Base-by-base conservation (phyloP, 192 early-diverging fungal genomes). In the Podila clonocystis region DNA sequence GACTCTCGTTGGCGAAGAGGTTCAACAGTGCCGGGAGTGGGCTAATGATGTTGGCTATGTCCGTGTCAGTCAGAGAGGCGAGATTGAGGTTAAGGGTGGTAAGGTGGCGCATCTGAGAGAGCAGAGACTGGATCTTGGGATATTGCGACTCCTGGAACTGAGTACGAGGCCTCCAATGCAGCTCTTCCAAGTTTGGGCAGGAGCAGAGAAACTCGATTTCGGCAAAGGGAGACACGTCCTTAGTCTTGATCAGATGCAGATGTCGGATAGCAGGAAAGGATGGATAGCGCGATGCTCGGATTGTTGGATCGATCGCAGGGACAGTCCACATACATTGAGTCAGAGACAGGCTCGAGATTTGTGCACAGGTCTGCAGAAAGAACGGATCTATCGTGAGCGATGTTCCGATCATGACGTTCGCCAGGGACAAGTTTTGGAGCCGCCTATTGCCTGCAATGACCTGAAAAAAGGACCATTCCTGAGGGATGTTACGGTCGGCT, bases 241-340 rank as follows among this genome's bases (percentile, higher is more conserved):
- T 64, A 62, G 64, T 73, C 11, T 65, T 73, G 62, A 65, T 48
- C 12, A 73, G 28, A 3, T 20, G 49, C 15, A 73, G 52, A 19
- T 45, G 28, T 45, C 58, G 50, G 52, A 73, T 55, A 33, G 3
- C n/a, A 48, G 62, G 34, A 24, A 73, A 59, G 19, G 45, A 41
- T n/a, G 13, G 15, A 30, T n/a, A 3, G 17, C 7, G 28, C 19
- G 36, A 20, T 20, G 34, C 17, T 12, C 28, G 57, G 17, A 28
- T 24, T 58, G 57, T 13, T 4, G 11, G 11, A 45, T 45, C 41
- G 4, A 58, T 28, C 22, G 24, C 24, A 3, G 69, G 61, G 4
- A 71, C 3, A 13, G 9, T 34, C 71, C 71, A 73, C 5, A 29
- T 59, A 13, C 19, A 73, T 1, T 15, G 5, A 0, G 34, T 12